Percentiles rank a stretch among this genome's conserved stretches.
These are phyloP conservation scores for Gracilaria gracilis DNA, from an alignment of 23 red algal species.

Conservation along the genomic window DNA sequence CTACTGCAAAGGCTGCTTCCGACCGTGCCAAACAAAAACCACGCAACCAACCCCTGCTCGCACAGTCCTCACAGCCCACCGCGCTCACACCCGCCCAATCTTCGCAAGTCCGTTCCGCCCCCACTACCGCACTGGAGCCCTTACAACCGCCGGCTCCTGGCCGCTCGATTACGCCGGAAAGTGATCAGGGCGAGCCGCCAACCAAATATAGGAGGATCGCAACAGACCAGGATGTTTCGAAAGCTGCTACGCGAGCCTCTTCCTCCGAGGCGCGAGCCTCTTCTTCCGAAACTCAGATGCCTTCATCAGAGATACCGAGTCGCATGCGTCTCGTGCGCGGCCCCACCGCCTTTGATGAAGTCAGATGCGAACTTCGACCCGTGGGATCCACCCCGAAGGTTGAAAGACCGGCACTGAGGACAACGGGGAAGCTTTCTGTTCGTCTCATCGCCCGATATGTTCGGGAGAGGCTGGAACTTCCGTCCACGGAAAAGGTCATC, in stretches of 20 bases:
- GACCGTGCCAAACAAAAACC: background rate
- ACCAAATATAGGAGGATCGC: background rate
- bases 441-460: background rate
- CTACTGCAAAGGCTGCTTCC: background rate
- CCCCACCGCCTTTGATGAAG: conserved; percentile 57
- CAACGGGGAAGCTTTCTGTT: conserved; percentile 25
- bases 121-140: conserved; percentile 3
- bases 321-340: conserved; percentile 19
- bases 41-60: background rate
- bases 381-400: conserved; percentile 29
- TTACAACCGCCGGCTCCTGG: background rate
- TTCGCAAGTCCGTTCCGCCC: too few relatives aligned
- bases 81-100: background rate
- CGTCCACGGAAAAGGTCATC: background rate
- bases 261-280: background rate
- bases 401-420: conserved; percentile 31
- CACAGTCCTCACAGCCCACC: background rate
- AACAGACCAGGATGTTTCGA: background rate
- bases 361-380: conserved; percentile 30
- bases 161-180: conserved; percentile 22
- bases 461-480: conserved; percentile 20
- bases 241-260: background rate
- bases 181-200: conserved; percentile 8
- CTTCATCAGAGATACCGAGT: background rate
- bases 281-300: background rate